Conservation (phyloP, 176 grass and related monocot species). For the Pontederia paniculata region DNA sequence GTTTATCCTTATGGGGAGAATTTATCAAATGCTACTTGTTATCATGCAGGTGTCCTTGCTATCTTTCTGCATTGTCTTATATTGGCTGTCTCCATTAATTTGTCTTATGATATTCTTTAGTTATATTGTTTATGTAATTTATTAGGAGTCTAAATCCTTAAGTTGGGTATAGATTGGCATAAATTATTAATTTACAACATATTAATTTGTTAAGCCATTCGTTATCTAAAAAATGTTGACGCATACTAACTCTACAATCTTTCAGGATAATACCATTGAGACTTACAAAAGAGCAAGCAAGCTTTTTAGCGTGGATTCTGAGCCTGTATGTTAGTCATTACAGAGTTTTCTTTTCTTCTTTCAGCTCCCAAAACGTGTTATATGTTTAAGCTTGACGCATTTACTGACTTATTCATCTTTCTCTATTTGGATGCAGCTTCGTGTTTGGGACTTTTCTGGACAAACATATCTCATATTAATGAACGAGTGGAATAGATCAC, state of each 20-base stretch:
- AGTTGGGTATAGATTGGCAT: too few relatives aligned
- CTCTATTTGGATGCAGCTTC: constrained; percentile 55
- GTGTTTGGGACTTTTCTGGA: constrained; percentile 94
- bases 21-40: too few relatives aligned
- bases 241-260: neutral
- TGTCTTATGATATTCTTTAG: too few relatives aligned
- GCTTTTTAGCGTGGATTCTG: constrained; percentile 67
- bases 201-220: too few relatives aligned
- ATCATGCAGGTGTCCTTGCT: too few relatives aligned
- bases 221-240: too few relatives aligned
- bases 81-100: too few relatives aligned
- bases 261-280: constrained; percentile 85
- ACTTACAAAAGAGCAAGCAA: constrained; percentile 69
- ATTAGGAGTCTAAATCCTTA: too few relatives aligned
- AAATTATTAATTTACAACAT: too few relatives aligned
- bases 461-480: constrained; percentile 89
- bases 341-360: constrained; percentile 26
- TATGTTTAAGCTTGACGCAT: constrained; percentile 10
- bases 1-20: too few relatives aligned
- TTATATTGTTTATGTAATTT: too few relatives aligned
- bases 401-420: constrained; percentile 33
- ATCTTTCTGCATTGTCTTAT: too few relatives aligned
- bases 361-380: constrained; percentile 28
- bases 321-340: constrained; percentile 46
- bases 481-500: constrained; percentile 73